Evolutionary conservation across 495 filamentous ascomycete genomes (phyloP).

Genomic region (Tuber indicum): DNA sequence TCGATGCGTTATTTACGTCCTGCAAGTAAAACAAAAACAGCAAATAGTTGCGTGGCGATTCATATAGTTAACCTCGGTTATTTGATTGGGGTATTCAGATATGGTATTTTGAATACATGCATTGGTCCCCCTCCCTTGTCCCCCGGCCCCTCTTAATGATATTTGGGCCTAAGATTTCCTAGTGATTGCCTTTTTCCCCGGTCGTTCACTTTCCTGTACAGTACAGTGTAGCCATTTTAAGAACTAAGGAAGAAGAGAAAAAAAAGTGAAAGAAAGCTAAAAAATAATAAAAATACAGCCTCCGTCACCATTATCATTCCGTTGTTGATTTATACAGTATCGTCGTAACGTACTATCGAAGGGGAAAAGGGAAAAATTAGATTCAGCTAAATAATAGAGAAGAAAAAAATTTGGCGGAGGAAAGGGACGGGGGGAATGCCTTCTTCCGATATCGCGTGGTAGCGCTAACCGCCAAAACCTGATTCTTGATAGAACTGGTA

Average conservation of each 20-base stretch:
- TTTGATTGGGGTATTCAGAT: conserved; percentile 1
- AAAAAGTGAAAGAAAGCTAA: neutral
- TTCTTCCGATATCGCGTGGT: conserved; percentile 96
- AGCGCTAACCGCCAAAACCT: conserved; percentile 89
- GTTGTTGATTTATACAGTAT: conserved; percentile 90
- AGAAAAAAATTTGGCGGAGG: conserved; percentile 2
- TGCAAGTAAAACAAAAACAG: neutral
- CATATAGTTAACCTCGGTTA: neutral
- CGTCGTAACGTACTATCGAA: conserved; percentile 79
- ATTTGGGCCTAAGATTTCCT: neutral
- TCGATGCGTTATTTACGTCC: neutral
- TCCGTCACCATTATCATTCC: conserved; percentile 19
- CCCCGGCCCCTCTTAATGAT: neutral
- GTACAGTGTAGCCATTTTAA: neutral
- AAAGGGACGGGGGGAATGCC: conserved; percentile 49
- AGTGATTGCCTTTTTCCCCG: neutral
- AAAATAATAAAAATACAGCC: neutral
- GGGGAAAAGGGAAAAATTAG: conserved; percentile 13
- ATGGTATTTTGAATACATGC: neutral
- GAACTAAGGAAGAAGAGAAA: neutral
- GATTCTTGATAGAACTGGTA: conserved; percentile 97
- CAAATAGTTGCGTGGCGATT: neutral
- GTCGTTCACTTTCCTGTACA: neutral
- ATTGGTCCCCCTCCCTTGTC: neutral
- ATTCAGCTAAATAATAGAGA: conserved; percentile 20